Conservation (phyloP, 1,139 yeast genomes). For the Yamadazyma pseudoaaseri region DNA sequence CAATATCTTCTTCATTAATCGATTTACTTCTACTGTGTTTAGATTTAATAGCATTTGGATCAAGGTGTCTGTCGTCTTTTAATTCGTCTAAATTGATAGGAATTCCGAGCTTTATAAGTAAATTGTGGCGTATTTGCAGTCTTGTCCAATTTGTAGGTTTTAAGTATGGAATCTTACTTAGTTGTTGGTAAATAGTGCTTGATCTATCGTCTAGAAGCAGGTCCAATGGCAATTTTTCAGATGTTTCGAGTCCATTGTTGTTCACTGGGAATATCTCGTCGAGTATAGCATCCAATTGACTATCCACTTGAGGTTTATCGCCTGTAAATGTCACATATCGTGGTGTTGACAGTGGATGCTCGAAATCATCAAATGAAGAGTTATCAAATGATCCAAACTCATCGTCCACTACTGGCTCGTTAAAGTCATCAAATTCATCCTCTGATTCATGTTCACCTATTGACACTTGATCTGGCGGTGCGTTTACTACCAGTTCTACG, state of each 20-base stretch:
- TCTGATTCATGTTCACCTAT: too few species aligned
- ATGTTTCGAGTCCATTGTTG: neutral
- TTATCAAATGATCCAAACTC: slow-evolving; percentile 45
- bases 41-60: neutral
- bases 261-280: slow-evolving; percentile 19
- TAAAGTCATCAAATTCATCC: slow-evolving; percentile 14
- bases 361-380: slow-evolving; percentile 34
- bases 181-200: slow-evolving; percentile 27
- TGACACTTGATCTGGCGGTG: too few species aligned
- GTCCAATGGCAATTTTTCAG: neutral
- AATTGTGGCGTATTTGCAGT: slow-evolving; percentile 54
- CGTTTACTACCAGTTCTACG: slow-evolving; percentile 4
- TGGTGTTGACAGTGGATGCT: slow-evolving; percentile 14
- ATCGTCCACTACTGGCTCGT: slow-evolving; percentile 18
- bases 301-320: slow-evolving; percentile 10
- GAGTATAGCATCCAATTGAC: slow-evolving; percentile 19
- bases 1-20: slow-evolving; percentile 28
- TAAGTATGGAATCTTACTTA: slow-evolving; percentile 42
- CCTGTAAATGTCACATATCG: slow-evolving; percentile 14
- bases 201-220: slow-evolving; percentile 26
- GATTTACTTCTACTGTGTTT: slow-evolving; percentile 19
- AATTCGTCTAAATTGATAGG: slow-evolving; percentile 18
- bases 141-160: slow-evolving; percentile 59
- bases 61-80: slow-evolving; percentile 6
- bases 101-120: slow-evolving; percentile 38